phyloP scores from a whole-genome alignment of 2,329 filamentous ascomycete genomes.

The Colletotrichum sp. region DNA sequence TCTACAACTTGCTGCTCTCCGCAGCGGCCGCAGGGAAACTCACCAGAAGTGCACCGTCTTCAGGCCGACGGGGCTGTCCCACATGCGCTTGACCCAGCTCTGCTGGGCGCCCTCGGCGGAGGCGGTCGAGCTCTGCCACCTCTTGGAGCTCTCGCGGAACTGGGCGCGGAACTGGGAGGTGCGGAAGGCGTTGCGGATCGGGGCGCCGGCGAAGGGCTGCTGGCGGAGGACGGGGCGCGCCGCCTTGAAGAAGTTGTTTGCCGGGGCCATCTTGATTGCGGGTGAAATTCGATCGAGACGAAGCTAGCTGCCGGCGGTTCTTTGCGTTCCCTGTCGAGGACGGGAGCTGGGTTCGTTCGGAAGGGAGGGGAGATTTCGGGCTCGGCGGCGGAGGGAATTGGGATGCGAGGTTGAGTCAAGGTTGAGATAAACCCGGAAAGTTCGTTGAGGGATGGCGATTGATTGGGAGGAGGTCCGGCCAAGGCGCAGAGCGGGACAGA shows the following conservation, averaged over 20 bases:
- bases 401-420: conserved; percentile 11
- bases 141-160: conserved; percentile 50
- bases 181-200: conserved; percentile 61
- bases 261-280: conserved; percentile 43
- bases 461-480: conserved; percentile 10
- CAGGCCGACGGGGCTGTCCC: conserved; percentile 80
- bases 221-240: conserved; percentile 62
- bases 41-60: conserved; percentile 99
- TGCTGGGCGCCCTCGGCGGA: conserved; percentile 47
- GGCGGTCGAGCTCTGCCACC: conserved; percentile 74
- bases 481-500: background rate
- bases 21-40: conserved; percentile 25
- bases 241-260: conserved; percentile 57
- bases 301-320: background rate
- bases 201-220: conserved; percentile 54
- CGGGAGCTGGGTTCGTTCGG: background rate
- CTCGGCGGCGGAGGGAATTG: background rate
- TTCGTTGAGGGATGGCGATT: conserved; percentile 12
- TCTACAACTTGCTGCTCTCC: no score
- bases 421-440: conserved; percentile 4
- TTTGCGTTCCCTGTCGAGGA: background rate
- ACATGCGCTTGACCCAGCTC: conserved; percentile 78
- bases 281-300: background rate
- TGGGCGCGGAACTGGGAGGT: conserved; percentile 44
- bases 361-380: background rate